Conservation (phyloP, 1,139 yeast genomes). For the Torulaspora globosa region DNA sequence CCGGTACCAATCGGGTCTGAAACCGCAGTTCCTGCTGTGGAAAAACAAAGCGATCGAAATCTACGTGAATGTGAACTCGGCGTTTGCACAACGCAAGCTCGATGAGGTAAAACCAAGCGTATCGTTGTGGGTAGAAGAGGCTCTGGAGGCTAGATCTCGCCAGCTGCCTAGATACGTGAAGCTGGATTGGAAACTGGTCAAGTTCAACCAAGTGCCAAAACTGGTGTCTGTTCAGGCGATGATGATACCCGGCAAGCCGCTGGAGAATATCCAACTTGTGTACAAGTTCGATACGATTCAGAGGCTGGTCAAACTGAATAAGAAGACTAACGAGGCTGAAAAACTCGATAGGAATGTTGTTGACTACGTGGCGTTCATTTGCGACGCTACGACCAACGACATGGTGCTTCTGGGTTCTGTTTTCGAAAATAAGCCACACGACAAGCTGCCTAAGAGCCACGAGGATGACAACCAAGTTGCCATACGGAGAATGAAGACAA, state of each 20-base stretch:
- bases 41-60: constrained; percentile 66
- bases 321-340: constrained; percentile 45
- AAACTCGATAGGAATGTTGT: constrained; percentile 55
- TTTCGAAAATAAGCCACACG: constrained; percentile 56
- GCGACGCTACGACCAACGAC: constrained; percentile 67
- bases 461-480: constrained; percentile 38
- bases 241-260: constrained; percentile 56
- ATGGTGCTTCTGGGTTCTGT: constrained; percentile 73
- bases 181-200: constrained; percentile 71
- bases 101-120: constrained; percentile 44
- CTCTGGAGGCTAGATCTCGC: constrained; percentile 48
- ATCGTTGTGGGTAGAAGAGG: constrained; percentile 60
- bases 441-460: constrained; percentile 37
- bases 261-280: constrained; percentile 68
- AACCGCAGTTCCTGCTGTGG: constrained; percentile 66
- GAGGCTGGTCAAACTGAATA: constrained; percentile 51
- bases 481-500: constrained; percentile 45
- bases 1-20: constrained; percentile 58
- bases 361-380: constrained; percentile 71
- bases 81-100: constrained; percentile 54
- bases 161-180: constrained; percentile 56
- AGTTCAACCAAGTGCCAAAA: constrained; percentile 68
- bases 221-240: constrained; percentile 64
- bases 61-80: constrained; percentile 61
- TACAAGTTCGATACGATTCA: constrained; percentile 74